Percentiles rank a stretch among this genome's conserved stretches.
These are phyloP conservation scores for Naganishia vaughanmartiniae DNA, from an alignment of 768 basidiomycete species.

Conservation along the genomic window DNA sequence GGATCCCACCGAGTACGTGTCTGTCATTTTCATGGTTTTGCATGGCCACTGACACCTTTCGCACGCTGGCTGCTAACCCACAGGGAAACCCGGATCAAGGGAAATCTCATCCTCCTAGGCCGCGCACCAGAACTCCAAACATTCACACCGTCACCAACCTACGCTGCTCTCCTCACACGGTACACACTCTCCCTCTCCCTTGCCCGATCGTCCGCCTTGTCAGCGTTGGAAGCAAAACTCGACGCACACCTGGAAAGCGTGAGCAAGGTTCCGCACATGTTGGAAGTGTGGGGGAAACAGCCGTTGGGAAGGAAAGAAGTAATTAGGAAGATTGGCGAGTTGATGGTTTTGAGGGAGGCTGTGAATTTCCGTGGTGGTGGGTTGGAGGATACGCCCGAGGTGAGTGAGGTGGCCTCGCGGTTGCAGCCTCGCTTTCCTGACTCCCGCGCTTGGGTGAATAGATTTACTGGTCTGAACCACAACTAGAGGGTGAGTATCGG, in stretches of 20 bases:
- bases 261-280: constrained; percentile 70
- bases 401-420: constrained; percentile 22
- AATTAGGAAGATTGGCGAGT: constrained; percentile 85
- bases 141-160: constrained; percentile 57
- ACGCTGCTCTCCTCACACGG: constrained; percentile 73
- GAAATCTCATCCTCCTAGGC: constrained; percentile 87
- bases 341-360: constrained; percentile 88
- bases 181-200: constrained; percentile 90
- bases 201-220: constrained; percentile 80
- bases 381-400: constrained; percentile 51
- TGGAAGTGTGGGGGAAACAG: constrained; percentile 77
- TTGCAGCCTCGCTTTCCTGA: background rate
- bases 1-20: constrained; percentile 76
- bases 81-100: constrained; percentile 82
- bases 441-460: constrained; percentile 52
- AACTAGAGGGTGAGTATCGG: constrained; percentile 67
- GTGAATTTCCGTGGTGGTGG: constrained; percentile 64
- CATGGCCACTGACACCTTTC: too few species aligned
- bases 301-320: constrained; percentile 75
- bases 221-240: constrained; percentile 78
- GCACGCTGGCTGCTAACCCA: too few species aligned
- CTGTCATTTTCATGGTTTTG: background rate
- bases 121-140: constrained; percentile 62
- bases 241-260: constrained; percentile 81
- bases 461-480: constrained; percentile 92